Base-by-base conservation (phyloP, 495 filamentous ascomycete genomes). In the Lineolata rhizophorae region DNA sequence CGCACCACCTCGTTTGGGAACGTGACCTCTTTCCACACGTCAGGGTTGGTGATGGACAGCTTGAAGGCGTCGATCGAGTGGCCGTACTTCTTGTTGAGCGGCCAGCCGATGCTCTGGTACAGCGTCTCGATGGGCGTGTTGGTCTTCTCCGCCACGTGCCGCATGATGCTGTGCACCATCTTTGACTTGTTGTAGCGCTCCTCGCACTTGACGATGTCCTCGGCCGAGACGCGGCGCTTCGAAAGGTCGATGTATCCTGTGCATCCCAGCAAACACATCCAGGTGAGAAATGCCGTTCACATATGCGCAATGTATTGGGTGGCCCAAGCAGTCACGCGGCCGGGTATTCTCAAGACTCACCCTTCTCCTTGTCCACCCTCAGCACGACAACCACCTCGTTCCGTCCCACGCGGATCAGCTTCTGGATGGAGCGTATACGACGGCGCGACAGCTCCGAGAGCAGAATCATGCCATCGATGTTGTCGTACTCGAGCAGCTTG, bases 101-200 rank as follows among this genome's bases (percentile, higher is more conserved):
- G 90, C 87, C 87, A 97, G 27, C 70, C 84, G 56, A 97, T 94
- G 39, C 62, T 72, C 62, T 85, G 68, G 54, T 97, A 95, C 32
- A 97, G 70, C 26, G 67, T 62, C 61, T 94, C 82, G 49, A 97
- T 87, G 11, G 87, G 84, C 15, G 74, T 82, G 50, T 73, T 71
- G 18, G 83, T 91, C 56, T 91, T 94, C 63, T 97, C 87, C 32
- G 87, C 85, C 27, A 95, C 87, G 50, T 97, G 87, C 40, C 87
- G 71, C 72, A 95, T 77, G 52, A 97, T 95, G 3, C 77, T 85
- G 57, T 95, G 85, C 31, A 95, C 87, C 60, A 92, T 84, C 62
- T 97, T 97, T 62, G 76, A 79, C 70, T 97, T 97, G 67, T 97
- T 97, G 62, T 93, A 97, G 22, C 87, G 70, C 58, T 97, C 87